Evolutionary conservation across 192 early-diverging fungal species (phyloP), one percentile per base, ranked within the genome.

Genomic region (Kickxella alabastrina): DNA sequence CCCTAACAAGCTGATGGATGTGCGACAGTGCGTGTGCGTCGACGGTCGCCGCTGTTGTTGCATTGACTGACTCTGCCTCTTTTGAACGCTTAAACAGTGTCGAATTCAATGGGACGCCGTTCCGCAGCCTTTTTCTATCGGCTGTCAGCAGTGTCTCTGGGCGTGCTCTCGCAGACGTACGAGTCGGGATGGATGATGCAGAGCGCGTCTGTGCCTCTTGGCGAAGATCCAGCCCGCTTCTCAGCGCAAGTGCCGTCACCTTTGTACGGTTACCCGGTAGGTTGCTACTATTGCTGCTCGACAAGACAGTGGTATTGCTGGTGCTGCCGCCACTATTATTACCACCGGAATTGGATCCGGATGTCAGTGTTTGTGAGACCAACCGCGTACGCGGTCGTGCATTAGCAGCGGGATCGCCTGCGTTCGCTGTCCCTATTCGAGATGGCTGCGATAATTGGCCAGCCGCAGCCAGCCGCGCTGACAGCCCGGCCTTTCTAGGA

Each of bases 71-170:
- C 8, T n/a, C n/a, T n/a, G 23, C 12, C 18, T 38, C 47, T 54
- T 17, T 25, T 3, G n/a, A 32, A 17, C 10, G 47, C 4, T 22
- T 37, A 31, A 49, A 18, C 21, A 40, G 40, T 10, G 49, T 31
- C 12, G 65, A 45, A 21, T 51, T 54, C 1, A 75, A 42, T 9
- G 59, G 21, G 0, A 57, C 40, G 6, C 72, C 72, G 19, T 65
- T 64, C 10, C 72, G 72, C 29, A 53, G 46, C n/a, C 72, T 52
- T 54, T 75, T 75, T 32, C 66, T 73, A n/a, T 75, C 72, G 41
- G 56, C 57, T 14, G n/a, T 31, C 18, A 39, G 40, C n/a, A 45
- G 48, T 2, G 34, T 46, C 12, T 60, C 55, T 0, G 34, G 24
- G 9, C 62, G 53, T 2, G 54, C 15, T 0, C 43, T 32, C 5